Evolutionary conservation across 2,329 filamentous ascomycete genomes (phyloP).

Genomic region (Venturia asperata): DNA sequence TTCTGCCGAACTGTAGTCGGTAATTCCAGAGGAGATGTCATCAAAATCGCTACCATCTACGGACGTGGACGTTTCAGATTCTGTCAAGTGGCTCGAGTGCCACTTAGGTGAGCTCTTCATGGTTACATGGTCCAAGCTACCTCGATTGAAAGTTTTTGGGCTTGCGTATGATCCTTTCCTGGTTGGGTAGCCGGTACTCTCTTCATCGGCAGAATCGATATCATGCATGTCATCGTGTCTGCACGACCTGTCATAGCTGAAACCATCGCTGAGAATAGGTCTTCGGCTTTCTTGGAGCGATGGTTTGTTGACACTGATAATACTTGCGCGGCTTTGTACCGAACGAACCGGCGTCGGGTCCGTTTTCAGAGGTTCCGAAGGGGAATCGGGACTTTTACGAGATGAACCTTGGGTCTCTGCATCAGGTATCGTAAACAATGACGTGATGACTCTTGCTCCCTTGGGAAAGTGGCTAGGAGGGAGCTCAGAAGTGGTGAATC

Average conservation of each 20-base stretch:
- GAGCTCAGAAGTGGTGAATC: conserved; percentile 9
- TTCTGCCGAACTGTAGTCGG: conserved; percentile 15
- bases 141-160: conserved; percentile 6
- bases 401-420: neutral
- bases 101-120: conserved; percentile 12
- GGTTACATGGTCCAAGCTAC: neutral
- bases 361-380: neutral
- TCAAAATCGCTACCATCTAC: conserved; percentile 16
- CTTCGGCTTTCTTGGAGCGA: neutral
- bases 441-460: conserved; percentile 1
- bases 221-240: conserved; percentile 2
- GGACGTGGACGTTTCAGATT: conserved; percentile 16
- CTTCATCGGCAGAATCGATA: conserved; percentile 2
- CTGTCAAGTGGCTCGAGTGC: conserved; percentile 7
- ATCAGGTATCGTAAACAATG: conserved; percentile 6
- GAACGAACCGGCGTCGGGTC: neutral
- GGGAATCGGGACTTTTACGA: neutral
- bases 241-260: conserved; percentile 2
- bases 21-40: conserved; percentile 16
- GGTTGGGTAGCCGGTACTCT: conserved; percentile 6
- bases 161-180: conserved; percentile 5
- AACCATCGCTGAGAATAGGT: neutral
- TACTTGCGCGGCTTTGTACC: neutral
- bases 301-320: neutral
- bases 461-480: conserved; percentile 6